A percentile compares a stretch with the other conserved stretches of the same genome.
These are phyloP conservation scores for Pulveroboletus sp. DNA, from an alignment of 1,284 basidiomycete genomes.

Conservation along the genomic window DNA sequence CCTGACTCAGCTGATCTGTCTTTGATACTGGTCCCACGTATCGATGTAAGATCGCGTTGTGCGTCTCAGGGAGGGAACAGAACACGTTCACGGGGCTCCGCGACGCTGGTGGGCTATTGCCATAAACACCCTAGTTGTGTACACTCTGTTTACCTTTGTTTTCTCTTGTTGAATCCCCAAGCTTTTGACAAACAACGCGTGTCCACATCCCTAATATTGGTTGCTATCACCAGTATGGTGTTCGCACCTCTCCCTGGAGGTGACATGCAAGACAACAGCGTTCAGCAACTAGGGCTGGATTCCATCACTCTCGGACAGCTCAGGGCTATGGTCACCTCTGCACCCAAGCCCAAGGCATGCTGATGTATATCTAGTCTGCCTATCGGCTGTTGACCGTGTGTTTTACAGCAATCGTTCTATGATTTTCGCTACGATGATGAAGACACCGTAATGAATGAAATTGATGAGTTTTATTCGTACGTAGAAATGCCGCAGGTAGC, in stretches of 20 bases:
- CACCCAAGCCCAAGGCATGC: constrained; percentile 72
- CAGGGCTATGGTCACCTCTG: constrained; percentile 66
- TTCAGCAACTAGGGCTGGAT: constrained; percentile 44
- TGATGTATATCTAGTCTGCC: constrained; percentile 8
- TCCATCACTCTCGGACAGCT: constrained; percentile 82
- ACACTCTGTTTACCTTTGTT: constrained; percentile 20
- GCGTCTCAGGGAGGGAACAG: too few species aligned
- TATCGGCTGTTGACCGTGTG: constrained; percentile 15
- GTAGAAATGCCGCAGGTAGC: constrained; percentile 90
- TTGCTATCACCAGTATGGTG: constrained; percentile 23
- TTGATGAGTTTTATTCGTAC: constrained; percentile 98
- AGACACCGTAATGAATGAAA: constrained; percentile 91
- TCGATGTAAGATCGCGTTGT: constrained; percentile 8
- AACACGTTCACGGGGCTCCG: constrained; percentile 4
- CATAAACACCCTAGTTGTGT: too few species aligned
- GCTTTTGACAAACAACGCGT: constrained; percentile 27
- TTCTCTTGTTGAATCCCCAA: constrained; percentile 27
- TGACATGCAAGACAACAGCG: constrained; percentile 25
- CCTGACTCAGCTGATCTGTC: constrained; percentile 14
- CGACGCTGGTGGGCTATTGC: neutral
- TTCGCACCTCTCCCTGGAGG: constrained; percentile 25
- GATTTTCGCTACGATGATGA: constrained; percentile 94
- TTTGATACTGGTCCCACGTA: constrained; percentile 6
- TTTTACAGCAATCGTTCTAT: constrained; percentile 72
- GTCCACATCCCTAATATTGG: neutral